These are phyloP conservation scores for Arbutus unedo DNA, from an alignment of 148 eudicot species.

Conservation along the genomic window DNA sequence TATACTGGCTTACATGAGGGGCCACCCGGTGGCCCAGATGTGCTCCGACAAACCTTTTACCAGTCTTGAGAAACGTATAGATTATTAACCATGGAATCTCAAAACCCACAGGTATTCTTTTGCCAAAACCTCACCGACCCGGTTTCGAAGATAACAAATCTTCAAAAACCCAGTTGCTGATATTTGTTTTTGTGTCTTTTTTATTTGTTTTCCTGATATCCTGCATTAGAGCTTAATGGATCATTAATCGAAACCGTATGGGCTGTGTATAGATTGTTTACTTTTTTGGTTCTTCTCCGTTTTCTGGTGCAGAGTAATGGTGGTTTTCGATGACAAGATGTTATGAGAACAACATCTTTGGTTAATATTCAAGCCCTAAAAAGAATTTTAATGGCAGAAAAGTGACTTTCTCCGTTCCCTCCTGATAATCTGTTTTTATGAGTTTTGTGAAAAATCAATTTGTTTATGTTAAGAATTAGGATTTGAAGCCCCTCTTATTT, in stretches of 20 bases:
- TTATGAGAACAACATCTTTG: neutral
- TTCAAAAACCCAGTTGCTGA: slow-evolving; percentile 23
- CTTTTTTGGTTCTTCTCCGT: neutral
- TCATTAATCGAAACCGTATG: neutral
- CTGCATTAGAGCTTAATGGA: neutral
- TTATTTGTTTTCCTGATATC: neutral
- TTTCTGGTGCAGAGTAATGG: slow-evolving; percentile 11
- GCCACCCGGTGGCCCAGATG: neutral
- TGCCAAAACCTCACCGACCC: slow-evolving; percentile 35
- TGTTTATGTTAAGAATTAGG: slow-evolving; percentile 9
- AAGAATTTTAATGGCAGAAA: slow-evolving; percentile 9
- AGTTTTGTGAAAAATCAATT: slow-evolving; percentile 14
- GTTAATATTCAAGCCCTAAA: neutral
- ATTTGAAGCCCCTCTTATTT: neutral
- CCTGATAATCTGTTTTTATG: slow-evolving; percentile 2
- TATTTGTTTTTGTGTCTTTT: neutral
- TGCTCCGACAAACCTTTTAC: neutral
- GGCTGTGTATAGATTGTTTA: neutral
- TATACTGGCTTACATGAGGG: neutral
- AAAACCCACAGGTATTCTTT: slow-evolving; percentile 20
- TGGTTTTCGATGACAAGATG: neutral
- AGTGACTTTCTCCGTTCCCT: neutral
- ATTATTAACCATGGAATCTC: slow-evolving; percentile 16
- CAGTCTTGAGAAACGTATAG: neutral
- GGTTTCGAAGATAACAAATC: slow-evolving; percentile 15